Evolutionary conservation across 2,329 filamentous ascomycete species (phyloP).

Genomic region (Dactylellina parvicollis): DNA sequence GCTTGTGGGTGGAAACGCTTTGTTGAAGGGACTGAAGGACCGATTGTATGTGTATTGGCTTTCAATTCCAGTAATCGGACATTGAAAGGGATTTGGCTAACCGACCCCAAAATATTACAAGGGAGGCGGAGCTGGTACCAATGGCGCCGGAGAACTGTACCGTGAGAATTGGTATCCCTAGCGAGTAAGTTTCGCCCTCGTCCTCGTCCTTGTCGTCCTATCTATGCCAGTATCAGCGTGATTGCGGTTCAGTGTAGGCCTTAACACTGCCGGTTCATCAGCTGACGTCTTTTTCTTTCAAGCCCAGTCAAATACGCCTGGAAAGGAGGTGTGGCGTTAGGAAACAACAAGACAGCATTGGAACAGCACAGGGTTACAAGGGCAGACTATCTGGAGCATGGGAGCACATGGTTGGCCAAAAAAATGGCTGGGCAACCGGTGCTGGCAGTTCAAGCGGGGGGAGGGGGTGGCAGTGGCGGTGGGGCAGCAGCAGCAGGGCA

Average conservation of each 20-base stretch:
- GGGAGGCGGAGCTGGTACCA: slow-evolving; percentile 75
- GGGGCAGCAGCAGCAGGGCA: slow-evolving; percentile 6
- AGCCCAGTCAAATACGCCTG: slow-evolving; percentile 81
- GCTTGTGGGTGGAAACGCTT: slow-evolving; percentile 85
- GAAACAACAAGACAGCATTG: slow-evolving; percentile 72
- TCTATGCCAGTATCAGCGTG: too few species aligned
- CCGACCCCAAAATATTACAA: slow-evolving; percentile 40
- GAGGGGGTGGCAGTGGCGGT: slow-evolving; percentile 1
- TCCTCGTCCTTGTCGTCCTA: too few species aligned
- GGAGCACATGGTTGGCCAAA: slow-evolving; percentile 76
- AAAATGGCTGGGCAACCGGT: slow-evolving; percentile 68
- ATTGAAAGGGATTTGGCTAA: background rate
- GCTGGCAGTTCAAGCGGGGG: slow-evolving; percentile 5
- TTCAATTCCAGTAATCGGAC: background rate
- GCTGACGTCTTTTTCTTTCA: slow-evolving; percentile 6
- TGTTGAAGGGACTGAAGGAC: slow-evolving; percentile 82
- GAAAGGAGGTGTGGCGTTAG: slow-evolving; percentile 82
- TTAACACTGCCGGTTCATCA: too few species aligned
- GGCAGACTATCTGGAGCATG: slow-evolving; percentile 89
- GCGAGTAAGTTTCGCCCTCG: slow-evolving; percentile 65
- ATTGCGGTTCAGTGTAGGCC: too few species aligned
- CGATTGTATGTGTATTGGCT: slow-evolving; percentile 74
- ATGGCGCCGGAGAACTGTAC: slow-evolving; percentile 79
- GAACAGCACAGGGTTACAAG: slow-evolving; percentile 79
- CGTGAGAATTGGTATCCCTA: slow-evolving; percentile 75